phyloP scores from a whole-genome alignment of 1,139 yeast genomes.

The Pneumocystis canis region DNA sequence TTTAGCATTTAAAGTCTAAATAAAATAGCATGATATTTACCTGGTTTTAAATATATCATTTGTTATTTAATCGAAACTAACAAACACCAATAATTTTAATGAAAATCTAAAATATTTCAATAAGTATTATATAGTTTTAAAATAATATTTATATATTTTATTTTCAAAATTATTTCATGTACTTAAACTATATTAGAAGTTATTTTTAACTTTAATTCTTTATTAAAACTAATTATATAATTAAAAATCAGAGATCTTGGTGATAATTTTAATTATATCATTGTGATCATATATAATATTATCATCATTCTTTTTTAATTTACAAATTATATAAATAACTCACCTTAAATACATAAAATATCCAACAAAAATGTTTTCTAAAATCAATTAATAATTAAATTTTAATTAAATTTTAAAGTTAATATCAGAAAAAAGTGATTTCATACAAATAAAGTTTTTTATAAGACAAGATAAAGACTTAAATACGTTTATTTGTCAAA shows the following conservation, averaged over 20 bases:
- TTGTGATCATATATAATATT: background rate
- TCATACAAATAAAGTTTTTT: background rate
- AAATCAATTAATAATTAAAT: background rate
- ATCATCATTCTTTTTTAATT: background rate
- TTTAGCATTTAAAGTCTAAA: background rate
- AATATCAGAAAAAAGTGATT: background rate
- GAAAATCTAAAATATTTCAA: background rate
- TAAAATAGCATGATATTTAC: background rate
- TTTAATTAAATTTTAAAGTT: background rate
- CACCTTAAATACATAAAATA: background rate
- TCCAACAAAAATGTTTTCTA: background rate
- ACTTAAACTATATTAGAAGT: background rate
- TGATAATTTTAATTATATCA: background rate
- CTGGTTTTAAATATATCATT: background rate
- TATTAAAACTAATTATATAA: background rate
- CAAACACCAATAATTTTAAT: background rate
- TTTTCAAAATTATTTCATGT: background rate
- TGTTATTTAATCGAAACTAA: background rate
- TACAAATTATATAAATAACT: background rate
- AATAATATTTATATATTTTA: background rate
- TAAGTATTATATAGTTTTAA: background rate
- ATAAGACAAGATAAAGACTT: background rate
- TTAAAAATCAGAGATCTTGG: background rate
- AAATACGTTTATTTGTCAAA: background rate
- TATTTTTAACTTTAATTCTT: background rate